Base-by-base conservation (phyloP, 2,329 filamentous ascomycete genomes). In the Xylaria arbuscula region DNA sequence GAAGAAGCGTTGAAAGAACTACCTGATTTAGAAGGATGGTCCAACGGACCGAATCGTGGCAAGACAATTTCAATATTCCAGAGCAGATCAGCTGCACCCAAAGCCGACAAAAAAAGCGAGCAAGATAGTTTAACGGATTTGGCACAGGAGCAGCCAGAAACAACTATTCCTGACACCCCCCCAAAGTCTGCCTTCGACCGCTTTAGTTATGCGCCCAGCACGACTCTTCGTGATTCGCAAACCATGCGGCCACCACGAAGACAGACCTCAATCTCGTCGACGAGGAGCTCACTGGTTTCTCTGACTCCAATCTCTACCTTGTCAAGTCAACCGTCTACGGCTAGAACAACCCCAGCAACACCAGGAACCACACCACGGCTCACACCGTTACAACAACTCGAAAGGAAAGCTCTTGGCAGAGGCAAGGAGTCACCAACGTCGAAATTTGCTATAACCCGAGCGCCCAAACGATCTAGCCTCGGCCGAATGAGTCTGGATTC, bases 371-470 rank as follows among this genome's bases (percentile, higher is more conserved):
- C 85, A 71, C 74, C 76, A 69, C 68, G 70, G 59, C 77, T 83
- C 72, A 88, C 87, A 0, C 86, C 87, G 2, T 78, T 89, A 3
- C 85, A 88, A 69, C 84, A 86, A 51, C 81, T 89, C 36, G 85
- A 85, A 17, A 81, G 80, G 38, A 81, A 80, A 67, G 86, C 86
- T 0, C 67, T 85, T 9, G 74, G 76, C 22, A 78, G 79, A 32
- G 69, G 68, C 32, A 79, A 73, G 40, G 72, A 75, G 38, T 76
- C 73, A 13, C 59, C 73, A 13, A 75, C 78, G 8, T 73, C 74
- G 0, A 70, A 66, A 2, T 73, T 77, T 58, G 62, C 66, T 13
- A 70, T 66, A 13, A 71, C 71, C 6, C 72, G 73, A 24, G 66
- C 65, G 1, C 73, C 67, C 5, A 76, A 75, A 53, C 70, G 68